phyloP scores from a whole-genome alignment of 352 stramenopile genomes.

The Phytophthora citrophthora region DNA sequence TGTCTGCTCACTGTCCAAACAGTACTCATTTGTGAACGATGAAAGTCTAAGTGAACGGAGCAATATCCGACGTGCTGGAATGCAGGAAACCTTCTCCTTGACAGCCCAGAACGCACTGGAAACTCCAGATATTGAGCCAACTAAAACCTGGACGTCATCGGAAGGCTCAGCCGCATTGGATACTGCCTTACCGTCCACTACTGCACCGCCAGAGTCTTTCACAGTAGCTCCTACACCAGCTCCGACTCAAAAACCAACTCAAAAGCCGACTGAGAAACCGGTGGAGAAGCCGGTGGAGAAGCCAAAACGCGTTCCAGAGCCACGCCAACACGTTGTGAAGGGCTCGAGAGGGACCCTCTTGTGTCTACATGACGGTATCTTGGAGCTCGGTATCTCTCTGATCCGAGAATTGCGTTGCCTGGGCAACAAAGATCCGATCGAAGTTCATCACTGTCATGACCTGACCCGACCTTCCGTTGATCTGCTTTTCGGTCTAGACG shows the following conservation, averaged over 20 bases:
- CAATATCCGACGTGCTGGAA: slow-evolving; percentile 11
- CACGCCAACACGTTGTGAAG: slow-evolving; percentile 38
- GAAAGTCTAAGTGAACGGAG: slow-evolving; percentile 2
- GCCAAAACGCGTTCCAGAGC: slow-evolving; percentile 27
- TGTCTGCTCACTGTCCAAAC: slow-evolving; percentile 33
- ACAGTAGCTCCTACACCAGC: background rate
- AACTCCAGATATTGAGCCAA: slow-evolving; percentile 1
- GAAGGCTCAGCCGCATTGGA: slow-evolving; percentile 15
- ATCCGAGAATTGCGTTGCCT: slow-evolving; percentile 60
- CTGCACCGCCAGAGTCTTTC: background rate
- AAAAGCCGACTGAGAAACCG: slow-evolving; percentile 6
- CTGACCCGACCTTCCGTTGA: slow-evolving; percentile 40
- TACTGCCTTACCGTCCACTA: background rate
- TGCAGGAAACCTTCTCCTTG: slow-evolving; percentile 11
- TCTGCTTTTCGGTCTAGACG: slow-evolving; percentile 41
- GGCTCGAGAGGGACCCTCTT: slow-evolving; percentile 49
- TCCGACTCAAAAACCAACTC: background rate
- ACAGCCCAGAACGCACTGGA: slow-evolving; percentile 12
- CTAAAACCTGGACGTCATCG: slow-evolving; percentile 12
- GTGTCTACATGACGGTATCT: slow-evolving; percentile 48
- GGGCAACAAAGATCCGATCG: slow-evolving; percentile 55
- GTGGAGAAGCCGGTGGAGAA: slow-evolving; percentile 17
- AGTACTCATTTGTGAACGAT: slow-evolving; percentile 31
- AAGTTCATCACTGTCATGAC: slow-evolving; percentile 63
- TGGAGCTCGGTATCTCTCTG: slow-evolving; percentile 51